Evolutionary conservation across 2,329 filamentous ascomycete genomes (phyloP).

Genomic region (Penicillium sp.): DNA sequence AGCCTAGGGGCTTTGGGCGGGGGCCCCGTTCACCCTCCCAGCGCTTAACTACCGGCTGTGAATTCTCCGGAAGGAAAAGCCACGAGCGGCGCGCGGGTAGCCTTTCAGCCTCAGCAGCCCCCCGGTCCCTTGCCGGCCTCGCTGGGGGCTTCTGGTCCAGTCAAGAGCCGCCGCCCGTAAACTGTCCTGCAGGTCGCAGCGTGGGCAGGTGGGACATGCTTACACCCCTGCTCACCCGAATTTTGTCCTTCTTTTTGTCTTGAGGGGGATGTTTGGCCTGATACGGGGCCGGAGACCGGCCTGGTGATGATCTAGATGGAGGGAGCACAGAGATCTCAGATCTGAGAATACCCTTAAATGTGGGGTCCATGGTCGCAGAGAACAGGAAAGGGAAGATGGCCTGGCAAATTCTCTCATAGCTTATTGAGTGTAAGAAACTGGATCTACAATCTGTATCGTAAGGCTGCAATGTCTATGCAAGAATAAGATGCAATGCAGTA

Average conservation of each 20-base stretch:
- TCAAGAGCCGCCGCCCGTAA: constrained; percentile 21
- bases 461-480: neutral
- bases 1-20: neutral
- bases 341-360: neutral
- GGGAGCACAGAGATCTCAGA: neutral
- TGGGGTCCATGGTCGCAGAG: neutral
- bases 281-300: neutral
- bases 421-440: neutral
- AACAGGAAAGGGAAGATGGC: neutral
- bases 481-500: neutral
- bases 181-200: neutral
- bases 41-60: constrained; percentile 30
- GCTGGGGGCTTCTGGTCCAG: constrained; percentile 16
- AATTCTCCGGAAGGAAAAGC: constrained; percentile 24
- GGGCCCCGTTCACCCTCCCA: constrained; percentile 6
- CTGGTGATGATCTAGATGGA: neutral
- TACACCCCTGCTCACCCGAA: neutral
- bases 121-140: constrained; percentile 1
- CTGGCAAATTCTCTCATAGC: neutral
- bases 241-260: neutral
- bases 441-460: neutral
- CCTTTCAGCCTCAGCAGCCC: constrained; percentile 25
- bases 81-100: constrained; percentile 21
- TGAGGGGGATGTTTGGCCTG: neutral
- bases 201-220: neutral